A percentile compares a stretch with the other conserved stretches of the same genome.
phyloP scores from a whole-genome alignment of 2,329 filamentous ascomycete genomes.

The Ascochyta rabiei region DNA sequence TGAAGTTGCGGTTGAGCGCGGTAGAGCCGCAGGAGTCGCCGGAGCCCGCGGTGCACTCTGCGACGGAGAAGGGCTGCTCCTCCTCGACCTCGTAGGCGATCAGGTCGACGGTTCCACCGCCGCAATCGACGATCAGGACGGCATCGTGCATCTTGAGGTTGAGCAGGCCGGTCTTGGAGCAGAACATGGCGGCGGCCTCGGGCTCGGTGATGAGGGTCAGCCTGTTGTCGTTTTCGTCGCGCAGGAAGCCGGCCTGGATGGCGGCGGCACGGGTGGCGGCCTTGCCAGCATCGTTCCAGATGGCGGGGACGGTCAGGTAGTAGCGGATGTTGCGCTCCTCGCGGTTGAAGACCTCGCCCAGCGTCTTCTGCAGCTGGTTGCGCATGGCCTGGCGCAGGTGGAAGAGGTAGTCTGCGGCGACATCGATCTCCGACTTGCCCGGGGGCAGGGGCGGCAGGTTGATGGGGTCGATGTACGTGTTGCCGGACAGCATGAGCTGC shows the following conservation, averaged over 20 bases:
- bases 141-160: slow-evolving; percentile 98
- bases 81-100: slow-evolving; percentile 99
- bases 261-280: slow-evolving; percentile 94
- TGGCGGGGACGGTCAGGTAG: slow-evolving; percentile 97
- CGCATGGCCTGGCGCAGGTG: slow-evolving; percentile 97
- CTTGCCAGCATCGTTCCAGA: slow-evolving; percentile 99
- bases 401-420: slow-evolving; percentile 98
- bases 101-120: slow-evolving; percentile 97
- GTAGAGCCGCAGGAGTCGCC: slow-evolving; percentile 99
- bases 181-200: slow-evolving; percentile 96
- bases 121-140: slow-evolving; percentile 97
- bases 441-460: slow-evolving; percentile 96
- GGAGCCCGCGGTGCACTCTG: slow-evolving; percentile 95
- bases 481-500: slow-evolving; percentile 97
- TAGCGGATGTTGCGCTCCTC: slow-evolving; percentile 98
- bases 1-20: slow-evolving; percentile 96
- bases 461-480: slow-evolving; percentile 99
- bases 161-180: slow-evolving; percentile 92
- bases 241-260: slow-evolving; percentile 94
- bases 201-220: slow-evolving; percentile 94
- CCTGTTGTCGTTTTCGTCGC: slow-evolving; percentile 97
- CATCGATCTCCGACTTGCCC: slow-evolving; percentile 98
- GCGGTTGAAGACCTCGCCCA: slow-evolving; percentile 96
- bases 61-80: slow-evolving; percentile 94
- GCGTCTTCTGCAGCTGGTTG: slow-evolving; percentile 90